A percentile compares a stretch with the other conserved stretches of the same genome.
phyloP scores from a whole-genome alignment of 441 rosid genomes.

The Eutrema salsugineum region DNA sequence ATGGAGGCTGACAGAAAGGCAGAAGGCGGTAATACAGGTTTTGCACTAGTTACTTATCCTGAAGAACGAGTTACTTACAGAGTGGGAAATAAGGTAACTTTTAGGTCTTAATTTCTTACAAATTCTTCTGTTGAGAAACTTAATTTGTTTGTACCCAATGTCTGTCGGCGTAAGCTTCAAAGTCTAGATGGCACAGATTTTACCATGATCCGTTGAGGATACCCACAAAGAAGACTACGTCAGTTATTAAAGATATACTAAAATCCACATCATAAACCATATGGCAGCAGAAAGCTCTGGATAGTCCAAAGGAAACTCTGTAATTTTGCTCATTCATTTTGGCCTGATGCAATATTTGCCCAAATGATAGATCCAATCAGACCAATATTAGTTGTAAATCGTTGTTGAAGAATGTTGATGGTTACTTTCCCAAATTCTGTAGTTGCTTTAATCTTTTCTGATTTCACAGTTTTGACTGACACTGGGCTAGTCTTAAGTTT shows the following conservation, averaged over 20 bases:
- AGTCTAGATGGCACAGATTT: neutral
- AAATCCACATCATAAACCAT: neutral
- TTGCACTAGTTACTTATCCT: slow-evolving; percentile 36
- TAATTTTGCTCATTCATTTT: neutral
- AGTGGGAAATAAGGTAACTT: slow-evolving; percentile 72
- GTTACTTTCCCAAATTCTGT: neutral
- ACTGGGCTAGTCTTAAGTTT: neutral
- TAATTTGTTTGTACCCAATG: neutral
- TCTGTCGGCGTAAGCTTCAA: neutral
- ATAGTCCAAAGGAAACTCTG: neutral
- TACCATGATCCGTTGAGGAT: neutral
- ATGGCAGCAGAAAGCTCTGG: neutral
- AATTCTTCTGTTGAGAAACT: neutral
- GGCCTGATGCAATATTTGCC: neutral
- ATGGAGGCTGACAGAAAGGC: slow-evolving; percentile 90
- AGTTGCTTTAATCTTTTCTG: neutral
- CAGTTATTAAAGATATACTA: neutral
- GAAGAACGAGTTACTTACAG: slow-evolving; percentile 73
- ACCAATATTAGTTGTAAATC: neutral
- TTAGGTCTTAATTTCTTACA: neutral
- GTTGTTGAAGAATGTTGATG: slow-evolving; percentile 1
- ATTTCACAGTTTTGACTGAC: neutral
- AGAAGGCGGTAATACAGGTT: slow-evolving; percentile 47
- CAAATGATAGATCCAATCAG: neutral
- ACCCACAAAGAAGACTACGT: neutral